phyloP scores from a whole-genome alignment of 345 rosid species.

The Aquilaria malaccensis region DNA sequence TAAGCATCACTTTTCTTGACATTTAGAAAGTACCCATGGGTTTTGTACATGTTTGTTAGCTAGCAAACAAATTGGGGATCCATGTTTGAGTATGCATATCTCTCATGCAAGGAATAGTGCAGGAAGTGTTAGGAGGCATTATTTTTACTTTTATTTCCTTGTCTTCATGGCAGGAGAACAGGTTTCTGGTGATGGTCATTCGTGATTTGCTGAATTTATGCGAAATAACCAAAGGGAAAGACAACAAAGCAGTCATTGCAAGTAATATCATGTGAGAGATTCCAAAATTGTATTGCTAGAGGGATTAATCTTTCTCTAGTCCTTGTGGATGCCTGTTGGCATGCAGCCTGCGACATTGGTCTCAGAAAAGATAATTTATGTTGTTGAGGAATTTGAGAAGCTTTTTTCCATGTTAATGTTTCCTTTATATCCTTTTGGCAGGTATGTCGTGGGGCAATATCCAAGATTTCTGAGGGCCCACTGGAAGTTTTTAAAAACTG shows the following conservation, averaged over 20 bases:
- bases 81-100: no score
- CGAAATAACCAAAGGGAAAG: conserved; percentile 97
- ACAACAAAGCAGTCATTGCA: conserved; percentile 97
- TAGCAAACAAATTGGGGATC: no score
- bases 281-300: neutral
- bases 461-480: conserved; percentile 99
- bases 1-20: no score
- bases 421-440: conserved; percentile 25
- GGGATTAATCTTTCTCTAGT: neutral
- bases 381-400: neutral
- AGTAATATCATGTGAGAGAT: conserved; percentile 96
- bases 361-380: neutral
- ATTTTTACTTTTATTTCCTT: neutral
- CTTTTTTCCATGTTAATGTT: conserved; percentile 7
- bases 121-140: no score
- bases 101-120: no score
- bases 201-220: conserved; percentile 93
- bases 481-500: conserved; percentile 98
- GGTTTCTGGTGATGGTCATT: conserved; percentile 97
- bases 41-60: no score
- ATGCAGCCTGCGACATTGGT: conserved; percentile 3
- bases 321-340: neutral
- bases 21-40: no score
- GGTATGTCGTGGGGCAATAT: conserved; percentile 99
- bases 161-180: conserved; percentile 69